Evolutionary conservation across 2,329 filamentous ascomycete species (phyloP).

Genomic region (Penicillium sp.): DNA sequence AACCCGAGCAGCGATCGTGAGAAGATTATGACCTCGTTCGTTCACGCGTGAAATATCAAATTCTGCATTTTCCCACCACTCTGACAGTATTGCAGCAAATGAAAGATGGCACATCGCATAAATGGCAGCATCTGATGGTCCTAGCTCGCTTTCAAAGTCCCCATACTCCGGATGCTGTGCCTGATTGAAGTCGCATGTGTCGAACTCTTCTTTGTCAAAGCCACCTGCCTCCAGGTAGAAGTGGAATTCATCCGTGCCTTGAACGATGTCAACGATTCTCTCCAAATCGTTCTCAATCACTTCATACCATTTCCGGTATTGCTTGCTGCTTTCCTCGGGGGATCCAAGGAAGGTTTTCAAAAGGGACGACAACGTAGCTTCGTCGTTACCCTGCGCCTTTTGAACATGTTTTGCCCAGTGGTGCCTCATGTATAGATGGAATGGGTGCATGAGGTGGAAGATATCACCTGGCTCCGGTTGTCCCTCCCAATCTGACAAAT

Average conservation of each 20-base stretch:
- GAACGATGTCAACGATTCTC: too few species aligned
- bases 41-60: neutral
- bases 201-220: neutral
- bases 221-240: neutral
- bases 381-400: neutral
- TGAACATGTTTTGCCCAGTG: constrained; percentile 9
- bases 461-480: neutral
- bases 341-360: constrained; percentile 11
- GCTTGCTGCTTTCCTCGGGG: constrained; percentile 4
- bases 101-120: constrained; percentile 13
- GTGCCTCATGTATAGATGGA: constrained; percentile 11
- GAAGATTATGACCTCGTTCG: constrained; percentile 1
- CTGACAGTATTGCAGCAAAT: constrained; percentile 2
- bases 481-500: neutral
- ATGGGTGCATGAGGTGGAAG: constrained; percentile 2
- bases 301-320: constrained; percentile 9
- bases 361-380: neutral
- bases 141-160: constrained; percentile 1
- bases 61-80: constrained; percentile 9
- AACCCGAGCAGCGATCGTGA: constrained; percentile 5
- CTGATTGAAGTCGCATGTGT: neutral
- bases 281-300: neutral
- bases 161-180: neutral
- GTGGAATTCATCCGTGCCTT: neutral
- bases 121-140: neutral